These are phyloP conservation scores for Lipomyces yamadae DNA, from an alignment of 805 yeast genomes.

Conservation along the genomic window DNA sequence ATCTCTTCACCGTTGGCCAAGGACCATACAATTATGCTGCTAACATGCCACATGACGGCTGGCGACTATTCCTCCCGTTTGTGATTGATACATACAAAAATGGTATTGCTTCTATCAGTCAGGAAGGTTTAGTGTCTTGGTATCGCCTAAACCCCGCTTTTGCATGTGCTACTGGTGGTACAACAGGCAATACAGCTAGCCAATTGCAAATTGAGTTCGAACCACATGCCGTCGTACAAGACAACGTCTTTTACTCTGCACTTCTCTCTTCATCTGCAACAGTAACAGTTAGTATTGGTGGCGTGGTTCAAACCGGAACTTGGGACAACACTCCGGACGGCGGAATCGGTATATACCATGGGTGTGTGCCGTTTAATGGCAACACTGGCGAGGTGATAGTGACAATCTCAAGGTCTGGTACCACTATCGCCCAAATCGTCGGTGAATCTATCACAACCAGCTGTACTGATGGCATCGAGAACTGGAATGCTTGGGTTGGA, in stretches of 20 bases:
- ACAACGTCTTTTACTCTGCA: conserved; percentile 4
- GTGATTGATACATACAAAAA: not conserved
- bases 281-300: conserved; percentile 4
- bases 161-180: not conserved
- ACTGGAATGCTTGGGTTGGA: conserved; percentile 5
- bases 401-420: conserved; percentile 3
- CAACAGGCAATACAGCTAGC: conserved; percentile 4
- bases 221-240: not conserved
- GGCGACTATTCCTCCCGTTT: conserved; percentile 5
- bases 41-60: conserved; percentile 11
- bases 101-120: conserved; percentile 1
- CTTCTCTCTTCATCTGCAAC: not conserved
- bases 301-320: conserved; percentile 1
- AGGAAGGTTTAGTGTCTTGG: conserved; percentile 1
- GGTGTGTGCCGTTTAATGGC: conserved; percentile 1
- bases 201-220: not conserved
- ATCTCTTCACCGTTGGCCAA: not conserved
- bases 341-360: not conserved
- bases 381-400: conserved; percentile 7
- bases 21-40: conserved; percentile 1
- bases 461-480: not conserved
- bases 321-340: not conserved
- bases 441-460: not conserved
- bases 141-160: not conserved
- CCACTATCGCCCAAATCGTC: not conserved